Evolutionary conservation across 2,329 filamentous ascomycete genomes (phyloP).

Genomic region (Nemania sp.): DNA sequence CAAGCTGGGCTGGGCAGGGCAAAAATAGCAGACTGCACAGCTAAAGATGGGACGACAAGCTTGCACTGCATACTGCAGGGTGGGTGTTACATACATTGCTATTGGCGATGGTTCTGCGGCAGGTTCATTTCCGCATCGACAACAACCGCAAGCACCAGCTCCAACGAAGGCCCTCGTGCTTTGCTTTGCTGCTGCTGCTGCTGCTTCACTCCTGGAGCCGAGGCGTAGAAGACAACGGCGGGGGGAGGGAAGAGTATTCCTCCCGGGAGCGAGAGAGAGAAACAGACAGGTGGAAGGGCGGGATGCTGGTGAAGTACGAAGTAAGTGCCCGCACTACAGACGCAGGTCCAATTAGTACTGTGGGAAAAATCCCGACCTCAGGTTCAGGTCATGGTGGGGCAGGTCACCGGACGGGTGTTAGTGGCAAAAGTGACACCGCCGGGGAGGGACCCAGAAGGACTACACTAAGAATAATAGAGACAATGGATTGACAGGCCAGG

Average conservation of each 20-base stretch:
- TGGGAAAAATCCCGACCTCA: constrained; percentile 22
- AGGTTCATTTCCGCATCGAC: constrained; percentile 35
- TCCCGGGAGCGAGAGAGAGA: constrained; percentile 17
- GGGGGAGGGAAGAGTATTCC: constrained; percentile 12
- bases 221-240: constrained; percentile 17
- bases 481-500: constrained; percentile 30
- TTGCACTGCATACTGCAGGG: constrained; percentile 40
- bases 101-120: constrained; percentile 33
- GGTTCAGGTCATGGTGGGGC: constrained; percentile 27
- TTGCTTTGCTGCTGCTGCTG: too few species aligned
- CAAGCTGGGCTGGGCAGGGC: neutral
- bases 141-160: constrained; percentile 7
- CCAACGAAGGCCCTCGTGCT: constrained; percentile 14
- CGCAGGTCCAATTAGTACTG: constrained; percentile 28
- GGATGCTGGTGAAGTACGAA: constrained; percentile 17
- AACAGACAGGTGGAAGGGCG: constrained; percentile 8
- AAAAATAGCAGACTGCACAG: constrained; percentile 9
- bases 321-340: constrained; percentile 1
- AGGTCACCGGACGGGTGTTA: constrained; percentile 32
- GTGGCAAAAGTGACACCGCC: constrained; percentile 32
- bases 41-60: constrained; percentile 33
- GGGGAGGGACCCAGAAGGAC: constrained; percentile 23
- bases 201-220: constrained; percentile 13
- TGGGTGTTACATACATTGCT: constrained; percentile 39
- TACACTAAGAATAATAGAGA: constrained; percentile 25